Evolutionary conservation across 257 asterid species (phyloP), one percentile per base, ranked within the genome.

Genomic region (Anisodus acutangulus): DNA sequence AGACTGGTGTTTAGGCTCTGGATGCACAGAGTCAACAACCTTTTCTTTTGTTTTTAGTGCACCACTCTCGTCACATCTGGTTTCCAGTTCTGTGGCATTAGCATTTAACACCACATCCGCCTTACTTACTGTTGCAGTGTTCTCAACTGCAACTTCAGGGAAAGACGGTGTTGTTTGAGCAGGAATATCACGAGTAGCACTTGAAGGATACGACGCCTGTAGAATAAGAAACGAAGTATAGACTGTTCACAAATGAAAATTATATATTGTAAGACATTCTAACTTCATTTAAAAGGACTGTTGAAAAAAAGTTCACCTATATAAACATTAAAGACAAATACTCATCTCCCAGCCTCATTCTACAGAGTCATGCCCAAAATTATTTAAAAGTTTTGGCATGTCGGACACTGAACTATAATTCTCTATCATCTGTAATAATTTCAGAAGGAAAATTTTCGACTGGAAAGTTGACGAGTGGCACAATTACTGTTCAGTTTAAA

Each of bases 401-500:
- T n/a, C 58, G 8, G 80, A 45, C 54, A 45, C 39, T 45, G 59
- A 72, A 72, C 80, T 45, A 47, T 47, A 72, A 45, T 72, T 72
- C 80, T 45, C 58, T 72, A 45, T 45, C 39, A 43, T 47, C 58
- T 54, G 26, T 11, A 47, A 72, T 10, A 72, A 72, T n/a, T 45
- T 45, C 41, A 45, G 41, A 72, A n/a, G 58, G 39, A n/a, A 72
- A n/a, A 19, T 45, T 58, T 45, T 71, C 45, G 80, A 47, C 80
- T 47, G 31, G 37, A 59, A 72, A 45, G 35, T 54, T 9, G 80
- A 45, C 5, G 39, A 70, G 79, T 5, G 58, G 39, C 54, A 71
- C 17, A 17, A 58, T 43, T 10, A 71, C 37, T 71, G 19, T 57
- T 31, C 16, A 43, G 35, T 17, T 69, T 70, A 70, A 70, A 11